Evolutionary conservation across 768 basidiomycete species (phyloP).

Genomic region (Lentinus tigrinus): DNA sequence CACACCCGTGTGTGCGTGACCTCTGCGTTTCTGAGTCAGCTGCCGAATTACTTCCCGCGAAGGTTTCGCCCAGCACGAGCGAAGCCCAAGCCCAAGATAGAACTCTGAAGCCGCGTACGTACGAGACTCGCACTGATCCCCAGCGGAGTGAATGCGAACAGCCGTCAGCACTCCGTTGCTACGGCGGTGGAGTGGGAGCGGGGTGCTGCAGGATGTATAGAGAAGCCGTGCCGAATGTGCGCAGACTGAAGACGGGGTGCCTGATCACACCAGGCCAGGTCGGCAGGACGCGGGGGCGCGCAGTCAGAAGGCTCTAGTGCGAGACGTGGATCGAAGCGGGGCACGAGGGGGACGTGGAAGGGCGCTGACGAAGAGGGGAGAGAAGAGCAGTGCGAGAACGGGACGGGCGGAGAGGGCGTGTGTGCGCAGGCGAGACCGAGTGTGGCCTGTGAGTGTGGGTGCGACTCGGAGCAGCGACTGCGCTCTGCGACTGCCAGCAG

Average conservation of each 20-base stretch:
- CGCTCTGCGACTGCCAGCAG: too few species aligned
- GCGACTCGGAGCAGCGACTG: too few species aligned
- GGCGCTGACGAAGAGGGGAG: slow-evolving; percentile 4
- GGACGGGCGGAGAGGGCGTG: not conserved
- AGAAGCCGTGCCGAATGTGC: slow-evolving; percentile 4
- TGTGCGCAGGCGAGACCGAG: too few species aligned
- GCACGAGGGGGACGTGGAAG: slow-evolving; percentile 3
- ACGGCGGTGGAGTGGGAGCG: not conserved
- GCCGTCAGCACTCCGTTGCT: not conserved
- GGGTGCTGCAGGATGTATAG: not conserved
- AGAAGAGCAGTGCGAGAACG: not conserved
- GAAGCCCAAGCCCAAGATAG: not conserved
- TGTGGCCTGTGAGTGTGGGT: too few species aligned
- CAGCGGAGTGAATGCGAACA: not conserved
- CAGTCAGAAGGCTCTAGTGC: not conserved
- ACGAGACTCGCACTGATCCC: not conserved
- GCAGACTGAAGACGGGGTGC: slow-evolving; percentile 2
- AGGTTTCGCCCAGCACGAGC: slow-evolving; percentile 5
- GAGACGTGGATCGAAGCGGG: not conserved
- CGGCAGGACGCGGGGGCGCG: not conserved
- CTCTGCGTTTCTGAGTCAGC: not conserved
- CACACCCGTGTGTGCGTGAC: not conserved
- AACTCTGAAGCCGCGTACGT: not conserved
- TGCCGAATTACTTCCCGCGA: slow-evolving; percentile 14
- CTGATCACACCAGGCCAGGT: slow-evolving; percentile 6